phyloP scores from a whole-genome alignment of 345 rosid genomes.

The Hirschfeldia incana region DNA sequence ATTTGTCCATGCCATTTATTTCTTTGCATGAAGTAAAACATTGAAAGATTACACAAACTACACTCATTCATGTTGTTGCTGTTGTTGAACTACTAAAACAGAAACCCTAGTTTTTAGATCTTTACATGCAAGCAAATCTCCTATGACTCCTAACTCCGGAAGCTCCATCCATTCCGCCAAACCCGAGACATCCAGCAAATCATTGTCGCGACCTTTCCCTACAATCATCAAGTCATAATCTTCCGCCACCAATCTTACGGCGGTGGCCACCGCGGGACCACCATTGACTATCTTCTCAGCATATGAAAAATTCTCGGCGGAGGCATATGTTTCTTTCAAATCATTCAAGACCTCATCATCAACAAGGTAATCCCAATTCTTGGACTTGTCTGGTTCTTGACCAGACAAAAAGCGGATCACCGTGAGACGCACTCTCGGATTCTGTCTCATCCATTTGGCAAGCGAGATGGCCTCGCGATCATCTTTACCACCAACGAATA shows the following conservation, averaged over 20 bases:
- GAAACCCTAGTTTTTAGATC: constrained; percentile 48
- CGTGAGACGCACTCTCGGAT: constrained; percentile 38
- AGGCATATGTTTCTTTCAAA: constrained; percentile 11
- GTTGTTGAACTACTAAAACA: constrained; percentile 64
- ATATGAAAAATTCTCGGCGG: constrained; percentile 9
- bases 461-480: constrained; percentile 59
- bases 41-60: background rate
- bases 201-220: constrained; percentile 49
- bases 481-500: constrained; percentile 67
- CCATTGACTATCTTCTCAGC: constrained; percentile 36
- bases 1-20: background rate
- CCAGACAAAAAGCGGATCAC: constrained; percentile 34
- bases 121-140: constrained; percentile 62
- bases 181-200: constrained; percentile 43
- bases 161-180: constrained; percentile 62
- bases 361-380: constrained; percentile 44
- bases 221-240: constrained; percentile 49
- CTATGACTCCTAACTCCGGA: constrained; percentile 62
- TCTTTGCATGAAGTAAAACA: background rate
- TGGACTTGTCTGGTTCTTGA: background rate
- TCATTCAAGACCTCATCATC: constrained; percentile 42
- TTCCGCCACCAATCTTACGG: constrained; percentile 39
- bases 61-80: constrained; percentile 29
- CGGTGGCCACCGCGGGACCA: constrained; percentile 43
- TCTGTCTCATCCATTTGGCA: constrained; percentile 49